These are phyloP conservation scores for Ciborinia camelliae DNA, from an alignment of 2,329 filamentous ascomycete species.

Conservation along the genomic window DNA sequence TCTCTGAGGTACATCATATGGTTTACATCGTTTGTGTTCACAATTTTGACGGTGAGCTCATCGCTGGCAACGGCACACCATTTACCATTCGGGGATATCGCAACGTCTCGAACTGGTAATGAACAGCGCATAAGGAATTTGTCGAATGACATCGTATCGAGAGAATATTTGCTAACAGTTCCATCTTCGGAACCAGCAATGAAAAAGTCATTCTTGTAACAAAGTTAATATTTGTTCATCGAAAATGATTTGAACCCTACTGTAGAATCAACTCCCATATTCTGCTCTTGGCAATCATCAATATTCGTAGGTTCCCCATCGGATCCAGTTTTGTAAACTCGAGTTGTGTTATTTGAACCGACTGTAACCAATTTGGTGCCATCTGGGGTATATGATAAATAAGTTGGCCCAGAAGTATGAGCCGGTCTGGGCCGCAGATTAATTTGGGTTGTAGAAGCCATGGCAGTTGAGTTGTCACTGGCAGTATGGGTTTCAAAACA, in stretches of 20 bases:
- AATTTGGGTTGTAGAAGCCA: constrained; percentile 38
- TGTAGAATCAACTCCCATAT: constrained; percentile 71
- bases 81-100: constrained; percentile 73
- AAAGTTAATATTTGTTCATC: constrained; percentile 22
- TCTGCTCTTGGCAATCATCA: constrained; percentile 85
- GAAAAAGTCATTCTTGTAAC: constrained; percentile 68
- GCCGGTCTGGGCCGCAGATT: constrained; percentile 63
- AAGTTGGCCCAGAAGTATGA: constrained; percentile 82
- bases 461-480: constrained; percentile 25
- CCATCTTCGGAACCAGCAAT: constrained; percentile 91
- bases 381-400: constrained; percentile 83
- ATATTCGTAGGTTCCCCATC: constrained; percentile 91
- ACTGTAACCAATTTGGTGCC: constrained; percentile 85
- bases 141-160: constrained; percentile 70
- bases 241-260: constrained; percentile 39
- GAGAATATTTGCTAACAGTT: constrained; percentile 90
- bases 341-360: constrained; percentile 88
- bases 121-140: constrained; percentile 78
- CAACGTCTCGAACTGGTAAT: constrained; percentile 82
- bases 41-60: constrained; percentile 85
- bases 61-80: constrained; percentile 98
- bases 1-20: constrained; percentile 76
- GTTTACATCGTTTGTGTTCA: constrained; percentile 75
- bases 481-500: constrained; percentile 4
- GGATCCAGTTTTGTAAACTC: constrained; percentile 86